phyloP scores from a whole-genome alignment of 2,329 filamentous ascomycete genomes.

The Pseudodiploospora longispora region DNA sequence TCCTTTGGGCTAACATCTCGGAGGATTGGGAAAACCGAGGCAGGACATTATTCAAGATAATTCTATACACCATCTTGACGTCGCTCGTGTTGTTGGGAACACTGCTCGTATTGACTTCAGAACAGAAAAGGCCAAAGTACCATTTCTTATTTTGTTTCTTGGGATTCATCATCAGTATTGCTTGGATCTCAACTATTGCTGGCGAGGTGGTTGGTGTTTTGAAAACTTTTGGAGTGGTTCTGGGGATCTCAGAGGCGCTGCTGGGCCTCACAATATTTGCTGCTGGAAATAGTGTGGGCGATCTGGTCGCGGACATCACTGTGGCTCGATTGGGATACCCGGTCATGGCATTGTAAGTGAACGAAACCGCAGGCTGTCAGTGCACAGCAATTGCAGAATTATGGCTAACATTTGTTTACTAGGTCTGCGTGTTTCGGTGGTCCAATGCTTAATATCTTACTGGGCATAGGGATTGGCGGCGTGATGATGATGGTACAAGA shows the following conservation, averaged over 20 bases:
- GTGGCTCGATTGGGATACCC: slow-evolving; percentile 89
- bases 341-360: slow-evolving; percentile 74
- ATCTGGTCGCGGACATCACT: slow-evolving; percentile 90
- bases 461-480: slow-evolving; percentile 88
- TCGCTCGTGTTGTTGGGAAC: slow-evolving; percentile 61
- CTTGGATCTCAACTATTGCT: slow-evolving; percentile 94
- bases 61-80: slow-evolving; percentile 56
- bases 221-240: slow-evolving; percentile 84
- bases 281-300: slow-evolving; percentile 89
- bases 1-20: slow-evolving; percentile 62
- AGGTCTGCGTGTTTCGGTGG: slow-evolving; percentile 93
- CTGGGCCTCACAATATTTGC: slow-evolving; percentile 93
- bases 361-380: neutral
- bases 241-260: slow-evolving; percentile 90
- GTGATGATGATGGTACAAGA: slow-evolving; percentile 75
- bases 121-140: slow-evolving; percentile 60
- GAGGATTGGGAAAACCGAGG: slow-evolving; percentile 49
- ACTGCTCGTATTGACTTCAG: slow-evolving; percentile 61
- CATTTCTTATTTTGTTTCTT: slow-evolving; percentile 77
- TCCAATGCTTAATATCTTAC: slow-evolving; percentile 92
- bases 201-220: slow-evolving; percentile 92
- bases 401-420: neutral
- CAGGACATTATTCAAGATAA: slow-evolving; percentile 45
- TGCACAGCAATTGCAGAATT: neutral
- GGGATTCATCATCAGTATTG: slow-evolving; percentile 84